Conservation (phyloP, 2,329 filamentous ascomycete species). For the Diaporthe helianthi region DNA sequence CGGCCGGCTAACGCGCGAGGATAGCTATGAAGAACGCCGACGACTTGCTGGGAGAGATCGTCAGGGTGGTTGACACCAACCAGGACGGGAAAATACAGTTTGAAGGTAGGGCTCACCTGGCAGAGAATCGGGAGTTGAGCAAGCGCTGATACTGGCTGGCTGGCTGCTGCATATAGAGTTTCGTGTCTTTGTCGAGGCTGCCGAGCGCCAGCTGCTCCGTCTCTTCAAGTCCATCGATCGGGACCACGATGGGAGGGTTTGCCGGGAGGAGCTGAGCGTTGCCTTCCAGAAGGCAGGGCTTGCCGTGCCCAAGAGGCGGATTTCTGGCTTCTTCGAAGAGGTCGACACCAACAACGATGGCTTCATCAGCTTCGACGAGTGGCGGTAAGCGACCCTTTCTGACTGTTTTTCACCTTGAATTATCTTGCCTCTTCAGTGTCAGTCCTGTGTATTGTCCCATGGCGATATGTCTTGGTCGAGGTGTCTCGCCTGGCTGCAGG, state of each 20-base stretch:
- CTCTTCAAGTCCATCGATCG: constrained; percentile 89
- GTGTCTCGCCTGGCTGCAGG: background rate
- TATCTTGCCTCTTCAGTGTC: background rate
- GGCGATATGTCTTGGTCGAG: background rate
- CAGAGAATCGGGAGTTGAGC: background rate
- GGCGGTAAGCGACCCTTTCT: constrained; percentile 73
- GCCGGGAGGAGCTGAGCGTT: constrained; percentile 80
- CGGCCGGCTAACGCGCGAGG: constrained; percentile 21
- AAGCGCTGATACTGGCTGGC: constrained; percentile 25
- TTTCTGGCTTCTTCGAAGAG: constrained; percentile 86
- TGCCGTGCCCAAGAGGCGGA: constrained; percentile 75
- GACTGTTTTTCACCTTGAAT: constrained; percentile 26
- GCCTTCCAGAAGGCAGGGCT: constrained; percentile 84
- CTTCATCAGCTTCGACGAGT: constrained; percentile 89
- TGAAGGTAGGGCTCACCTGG: constrained; percentile 66
- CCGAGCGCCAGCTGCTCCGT: constrained; percentile 80
- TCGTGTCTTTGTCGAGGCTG: constrained; percentile 82
- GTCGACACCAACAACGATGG: constrained; percentile 91
- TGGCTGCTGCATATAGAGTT: constrained; percentile 73
- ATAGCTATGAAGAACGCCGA: constrained; percentile 88
- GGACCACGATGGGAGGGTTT: constrained; percentile 84
- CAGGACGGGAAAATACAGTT: constrained; percentile 91
- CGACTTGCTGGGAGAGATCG: constrained; percentile 79
- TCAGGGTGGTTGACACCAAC: constrained; percentile 82
- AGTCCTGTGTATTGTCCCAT: background rate